Evolutionary conservation across 805 yeast species (phyloP).

Genomic region (Cyberlindnera euphorbiiphila): DNA sequence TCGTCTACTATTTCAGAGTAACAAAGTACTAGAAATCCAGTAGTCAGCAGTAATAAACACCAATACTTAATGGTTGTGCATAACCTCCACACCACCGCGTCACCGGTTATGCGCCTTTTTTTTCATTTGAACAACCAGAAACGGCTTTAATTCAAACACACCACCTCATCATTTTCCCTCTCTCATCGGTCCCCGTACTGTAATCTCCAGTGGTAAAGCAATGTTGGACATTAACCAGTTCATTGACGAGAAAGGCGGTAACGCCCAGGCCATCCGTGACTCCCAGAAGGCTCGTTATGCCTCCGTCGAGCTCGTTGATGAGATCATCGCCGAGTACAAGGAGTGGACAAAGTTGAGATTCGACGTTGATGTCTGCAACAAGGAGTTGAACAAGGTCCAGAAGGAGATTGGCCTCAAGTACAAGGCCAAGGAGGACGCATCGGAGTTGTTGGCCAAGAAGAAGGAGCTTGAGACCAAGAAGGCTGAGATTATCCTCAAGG

Average conservation of each 20-base stretch:
- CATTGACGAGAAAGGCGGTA: conserved; percentile 95
- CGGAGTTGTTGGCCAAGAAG: conserved; percentile 76
- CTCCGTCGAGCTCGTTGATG: conserved; percentile 92
- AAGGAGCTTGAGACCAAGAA: conserved; percentile 70
- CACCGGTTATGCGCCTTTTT: too few species aligned
- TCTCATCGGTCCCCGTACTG: background rate
- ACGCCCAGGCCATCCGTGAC: conserved; percentile 80
- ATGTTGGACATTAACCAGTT: conserved; percentile 94
- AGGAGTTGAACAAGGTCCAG: conserved; percentile 82
- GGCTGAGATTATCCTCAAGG: conserved; percentile 58
- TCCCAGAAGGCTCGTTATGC: conserved; percentile 95
- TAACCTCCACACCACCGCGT: too few species aligned
- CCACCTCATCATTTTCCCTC: background rate
- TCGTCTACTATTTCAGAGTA: too few species aligned
- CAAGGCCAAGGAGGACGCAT: conserved; percentile 94
- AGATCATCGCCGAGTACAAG: conserved; percentile 86
- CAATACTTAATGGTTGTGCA: too few species aligned
- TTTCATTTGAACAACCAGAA: too few species aligned
- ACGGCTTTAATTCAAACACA: background rate
- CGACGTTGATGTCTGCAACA: conserved; percentile 86
- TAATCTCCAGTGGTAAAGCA: background rate
- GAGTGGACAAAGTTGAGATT: conserved; percentile 89
- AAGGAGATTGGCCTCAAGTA: conserved; percentile 89
- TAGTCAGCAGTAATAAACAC: too few species aligned
- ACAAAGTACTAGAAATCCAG: too few species aligned